These are phyloP conservation scores for Magnusiomyces paraingens DNA, from an alignment of 1,139 yeast species.

Conservation along the genomic window DNA sequence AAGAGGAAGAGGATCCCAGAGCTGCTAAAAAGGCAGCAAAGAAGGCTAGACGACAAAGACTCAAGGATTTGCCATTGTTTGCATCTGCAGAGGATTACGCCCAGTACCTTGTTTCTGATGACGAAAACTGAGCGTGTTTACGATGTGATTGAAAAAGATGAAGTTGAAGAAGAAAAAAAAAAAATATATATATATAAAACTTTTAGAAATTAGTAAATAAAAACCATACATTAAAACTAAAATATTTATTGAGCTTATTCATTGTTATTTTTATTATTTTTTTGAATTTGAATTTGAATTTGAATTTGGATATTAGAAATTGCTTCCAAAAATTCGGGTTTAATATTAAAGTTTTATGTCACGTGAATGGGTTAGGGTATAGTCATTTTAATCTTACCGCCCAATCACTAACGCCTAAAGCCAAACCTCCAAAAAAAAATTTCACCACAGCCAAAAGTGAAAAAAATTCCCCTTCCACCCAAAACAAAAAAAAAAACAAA, in stretches of 20 bases:
- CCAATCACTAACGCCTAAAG: neutral
- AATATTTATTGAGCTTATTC: no score
- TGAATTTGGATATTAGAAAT: no score
- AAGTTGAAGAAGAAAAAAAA: neutral
- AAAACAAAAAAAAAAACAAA: neutral
- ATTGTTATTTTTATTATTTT: neutral
- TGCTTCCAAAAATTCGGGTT: neutral
- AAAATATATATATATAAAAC: neutral
- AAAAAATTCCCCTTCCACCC: neutral
- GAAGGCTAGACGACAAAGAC: constrained; percentile 51
- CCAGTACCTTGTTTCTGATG: constrained; percentile 47
- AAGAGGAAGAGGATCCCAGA: constrained; percentile 42
- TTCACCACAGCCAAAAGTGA: neutral
- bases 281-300: no score
- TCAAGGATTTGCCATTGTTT: constrained; percentile 71
- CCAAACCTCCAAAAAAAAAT: neutral
- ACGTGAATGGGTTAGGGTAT: neutral
- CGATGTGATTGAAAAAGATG: neutral
- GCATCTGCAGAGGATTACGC: constrained; percentile 91
- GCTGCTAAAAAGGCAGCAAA: constrained; percentile 29
- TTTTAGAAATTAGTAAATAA: neutral
- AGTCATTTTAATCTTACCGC: neutral
- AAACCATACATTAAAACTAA: neutral
- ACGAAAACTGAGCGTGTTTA: constrained; percentile 24
- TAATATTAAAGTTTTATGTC: neutral